Evolutionary conservation across 129 eudicot genomes (phyloP).

Genomic region (Pulicaria dysenterica): DNA sequence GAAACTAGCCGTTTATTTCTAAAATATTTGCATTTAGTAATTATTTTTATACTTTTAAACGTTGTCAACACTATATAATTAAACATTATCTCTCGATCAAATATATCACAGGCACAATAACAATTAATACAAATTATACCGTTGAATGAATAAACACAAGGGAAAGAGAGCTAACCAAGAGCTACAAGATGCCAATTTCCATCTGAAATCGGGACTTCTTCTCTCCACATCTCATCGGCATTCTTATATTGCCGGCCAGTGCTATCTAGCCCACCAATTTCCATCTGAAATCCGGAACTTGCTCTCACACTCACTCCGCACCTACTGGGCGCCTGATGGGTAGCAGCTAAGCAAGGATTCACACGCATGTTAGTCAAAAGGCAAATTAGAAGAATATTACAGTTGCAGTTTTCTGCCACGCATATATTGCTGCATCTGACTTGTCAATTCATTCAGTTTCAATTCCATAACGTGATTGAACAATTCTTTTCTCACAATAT

Average conservation of each 20-base stretch:
- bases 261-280: conserved; percentile 65
- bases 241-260: conserved; percentile 76
- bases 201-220: conserved; percentile 41
- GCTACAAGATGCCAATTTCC: conserved; percentile 73
- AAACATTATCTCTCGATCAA: no score
- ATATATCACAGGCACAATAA: no score
- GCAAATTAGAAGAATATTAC: no score
- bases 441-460: no score
- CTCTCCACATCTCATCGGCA: conserved; percentile 95
- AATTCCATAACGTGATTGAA: no score
- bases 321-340: neutral
- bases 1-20: no score
- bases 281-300: conserved; percentile 42
- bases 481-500: no score
- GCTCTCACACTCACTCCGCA: neutral
- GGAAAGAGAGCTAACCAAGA: conserved; percentile 57
- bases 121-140: neutral
- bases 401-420: no score
- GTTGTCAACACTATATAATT: no score
- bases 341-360: conserved; percentile 12
- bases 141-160: conserved; percentile 12
- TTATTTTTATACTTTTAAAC: no score
- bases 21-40: no score
- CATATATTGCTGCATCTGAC: no score
- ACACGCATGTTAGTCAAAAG: conserved; percentile 6